Conservation (phyloP, 805 yeast species). For the Dipodascus albidus region DNA sequence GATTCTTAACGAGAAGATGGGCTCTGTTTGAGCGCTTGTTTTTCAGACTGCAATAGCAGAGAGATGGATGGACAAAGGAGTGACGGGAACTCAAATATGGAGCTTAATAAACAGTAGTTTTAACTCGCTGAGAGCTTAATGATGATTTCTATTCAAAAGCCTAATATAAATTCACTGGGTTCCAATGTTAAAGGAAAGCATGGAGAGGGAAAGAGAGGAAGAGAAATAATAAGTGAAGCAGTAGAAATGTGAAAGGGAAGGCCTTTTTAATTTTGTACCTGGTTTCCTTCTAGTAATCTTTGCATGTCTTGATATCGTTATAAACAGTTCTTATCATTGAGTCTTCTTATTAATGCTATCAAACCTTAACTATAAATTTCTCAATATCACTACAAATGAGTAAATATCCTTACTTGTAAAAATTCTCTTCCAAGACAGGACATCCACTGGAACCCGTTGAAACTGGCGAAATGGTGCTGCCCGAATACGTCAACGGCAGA, state of each 20-base stretch:
- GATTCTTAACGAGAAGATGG: too few relatives aligned
- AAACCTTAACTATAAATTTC: too few relatives aligned
- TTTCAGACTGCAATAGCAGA: not conserved
- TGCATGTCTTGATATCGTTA: not conserved
- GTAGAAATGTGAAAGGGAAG: not conserved
- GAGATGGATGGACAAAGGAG: not conserved
- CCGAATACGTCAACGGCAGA: too few relatives aligned
- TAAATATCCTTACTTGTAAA: not conserved
- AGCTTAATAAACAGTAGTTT: too few relatives aligned
- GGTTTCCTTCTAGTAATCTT: not conserved
- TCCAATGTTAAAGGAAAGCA: too few relatives aligned
- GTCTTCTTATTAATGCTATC: not conserved
- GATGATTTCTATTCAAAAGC: too few relatives aligned
- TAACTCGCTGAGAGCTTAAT: too few relatives aligned
- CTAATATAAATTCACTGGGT: not conserved
- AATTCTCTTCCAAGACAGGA: not conserved
- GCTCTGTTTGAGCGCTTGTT: too few relatives aligned
- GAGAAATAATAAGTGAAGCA: not conserved
- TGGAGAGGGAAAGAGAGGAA: not conserved
- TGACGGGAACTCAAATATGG: not conserved
- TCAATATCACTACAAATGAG: not conserved
- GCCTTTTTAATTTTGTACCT: not conserved
- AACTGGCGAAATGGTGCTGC: not conserved
- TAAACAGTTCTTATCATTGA: not conserved
- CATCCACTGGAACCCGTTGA: not conserved